These are phyloP conservation scores for Chalciporus piperatoides DNA, from an alignment of 1,284 basidiomycete species.

Conservation along the genomic window DNA sequence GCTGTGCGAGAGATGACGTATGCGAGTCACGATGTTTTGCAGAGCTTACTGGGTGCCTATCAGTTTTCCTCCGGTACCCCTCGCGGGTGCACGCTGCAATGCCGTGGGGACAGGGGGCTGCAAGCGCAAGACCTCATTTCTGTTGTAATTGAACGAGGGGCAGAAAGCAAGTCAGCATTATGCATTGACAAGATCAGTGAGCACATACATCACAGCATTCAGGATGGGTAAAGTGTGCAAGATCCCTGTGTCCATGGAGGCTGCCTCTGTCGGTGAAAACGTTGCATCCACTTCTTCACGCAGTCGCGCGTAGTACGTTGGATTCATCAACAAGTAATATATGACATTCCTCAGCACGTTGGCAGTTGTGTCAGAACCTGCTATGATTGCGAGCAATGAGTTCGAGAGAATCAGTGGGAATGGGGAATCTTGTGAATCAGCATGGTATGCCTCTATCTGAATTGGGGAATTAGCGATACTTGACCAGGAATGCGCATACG, in stretches of 20 bases:
- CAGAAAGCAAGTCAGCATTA: background rate
- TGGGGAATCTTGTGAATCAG: slow-evolving; percentile 25
- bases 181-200: background rate
- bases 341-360: slow-evolving; percentile 31
- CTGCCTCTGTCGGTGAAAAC: slow-evolving; percentile 22
- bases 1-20: slow-evolving; percentile 22
- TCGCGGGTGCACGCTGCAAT: slow-evolving; percentile 32
- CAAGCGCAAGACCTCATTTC: slow-evolving; percentile 37
- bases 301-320: slow-evolving; percentile 23
- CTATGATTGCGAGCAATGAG: slow-evolving; percentile 36
- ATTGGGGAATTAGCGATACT: slow-evolving; percentile 2
- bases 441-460: slow-evolving; percentile 21
- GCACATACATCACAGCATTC: slow-evolving; percentile 26
- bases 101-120: slow-evolving; percentile 37
- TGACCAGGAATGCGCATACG: background rate
- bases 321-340: slow-evolving; percentile 35
- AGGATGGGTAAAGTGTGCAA: slow-evolving; percentile 16
- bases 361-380: slow-evolving; percentile 38
- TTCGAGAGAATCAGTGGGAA: slow-evolving; percentile 32
- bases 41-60: slow-evolving; percentile 32
- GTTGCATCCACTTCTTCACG: slow-evolving; percentile 19
- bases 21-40: background rate
- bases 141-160: background rate
- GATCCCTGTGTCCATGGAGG: slow-evolving; percentile 17
- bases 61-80: slow-evolving; percentile 32